Conservation (phyloP, 345 rosid species). For the Iberis pinnata region DNA sequence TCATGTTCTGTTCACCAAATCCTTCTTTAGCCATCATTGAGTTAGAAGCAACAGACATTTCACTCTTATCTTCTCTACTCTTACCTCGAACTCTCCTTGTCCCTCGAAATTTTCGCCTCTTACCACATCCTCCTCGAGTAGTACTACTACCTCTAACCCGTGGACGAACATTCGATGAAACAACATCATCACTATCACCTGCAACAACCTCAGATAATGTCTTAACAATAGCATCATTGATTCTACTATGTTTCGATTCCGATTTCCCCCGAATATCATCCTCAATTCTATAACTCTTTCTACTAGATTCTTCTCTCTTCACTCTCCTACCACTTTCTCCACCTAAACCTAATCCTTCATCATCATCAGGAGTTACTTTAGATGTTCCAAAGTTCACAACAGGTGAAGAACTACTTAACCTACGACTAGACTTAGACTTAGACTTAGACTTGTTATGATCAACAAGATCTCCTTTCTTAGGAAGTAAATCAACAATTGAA, state of each 20-base stretch:
- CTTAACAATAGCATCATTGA: constrained; percentile 37
- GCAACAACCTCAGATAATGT: constrained; percentile 46
- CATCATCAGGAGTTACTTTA: constrained; percentile 48
- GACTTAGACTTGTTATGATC: constrained; percentile 41
- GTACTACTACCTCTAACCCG: constrained; percentile 33
- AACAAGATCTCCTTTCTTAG: constrained; percentile 47
- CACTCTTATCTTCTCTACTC: constrained; percentile 51
- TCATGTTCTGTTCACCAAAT: constrained; percentile 42
- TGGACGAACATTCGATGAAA: constrained; percentile 60
- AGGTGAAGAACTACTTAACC: constrained; percentile 56
- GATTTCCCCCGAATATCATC: constrained; percentile 42
- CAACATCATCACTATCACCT: constrained; percentile 67
- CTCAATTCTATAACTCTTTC: constrained; percentile 43
- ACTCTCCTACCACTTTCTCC: constrained; percentile 55
- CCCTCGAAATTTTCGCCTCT: constrained; percentile 69
- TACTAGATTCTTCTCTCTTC: constrained; percentile 58
- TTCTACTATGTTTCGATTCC: constrained; percentile 29
- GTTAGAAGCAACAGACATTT: constrained; percentile 86
- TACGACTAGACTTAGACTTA: constrained; percentile 45
- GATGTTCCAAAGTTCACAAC: constrained; percentile 46
- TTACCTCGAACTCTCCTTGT: constrained; percentile 49
- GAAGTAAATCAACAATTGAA: constrained; percentile 57
- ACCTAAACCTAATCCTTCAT: constrained; percentile 34
- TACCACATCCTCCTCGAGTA: constrained; percentile 46
- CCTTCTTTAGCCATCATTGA: constrained; percentile 53